Evolutionary conservation across 345 rosid species (phyloP), one percentile per base, ranked within the genome.

Genomic region (Ricinus communis): DNA sequence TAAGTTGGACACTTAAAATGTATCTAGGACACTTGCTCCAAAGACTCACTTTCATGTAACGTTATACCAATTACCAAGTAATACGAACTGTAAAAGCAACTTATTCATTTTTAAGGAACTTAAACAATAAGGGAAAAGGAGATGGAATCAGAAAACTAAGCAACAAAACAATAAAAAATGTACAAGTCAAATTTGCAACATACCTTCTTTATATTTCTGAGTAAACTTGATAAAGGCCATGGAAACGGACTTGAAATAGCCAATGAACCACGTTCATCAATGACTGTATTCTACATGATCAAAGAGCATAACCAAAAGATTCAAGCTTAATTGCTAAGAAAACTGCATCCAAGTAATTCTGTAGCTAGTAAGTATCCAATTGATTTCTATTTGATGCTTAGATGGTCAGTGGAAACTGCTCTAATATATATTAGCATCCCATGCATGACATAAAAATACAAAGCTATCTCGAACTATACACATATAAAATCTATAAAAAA

Each of bases 241-340:
- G 96, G 96, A 77, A 79, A 83, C 11, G 93, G 96, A 76, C 84
- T 82, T 24, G 92, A 50, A 53, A 93, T 79, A 60, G 97, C 81
- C 66, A 93, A 80, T 1, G 98, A 93, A 78, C 87, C 87, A 49
- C 96, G 90, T 66, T 89, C 96, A 80, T 93, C 98, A 50, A 93
- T 81, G 66, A 93, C 74, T 69, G 85, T 77, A 80, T 93, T 93
- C 98, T 93, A 78, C 73, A 75, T 22, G 38, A 68, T 69, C 61
- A 66, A 43, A 41, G 21, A 28, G 41, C 43, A 69, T 53, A 57
- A 49, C 41, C 16, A 62, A 47, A 72, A 33, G 7, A 28, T 36
- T 25, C 25, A 6, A 38, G 57, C 6, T 65, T 0, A 7, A 56
- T 25, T 21, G 68, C 33, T 30, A 64, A 27, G 49, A 56, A n/a